Conservation (phyloP, 2,329 filamentous ascomycete genomes). For the Myriosclerotinia duriaeana region DNA sequence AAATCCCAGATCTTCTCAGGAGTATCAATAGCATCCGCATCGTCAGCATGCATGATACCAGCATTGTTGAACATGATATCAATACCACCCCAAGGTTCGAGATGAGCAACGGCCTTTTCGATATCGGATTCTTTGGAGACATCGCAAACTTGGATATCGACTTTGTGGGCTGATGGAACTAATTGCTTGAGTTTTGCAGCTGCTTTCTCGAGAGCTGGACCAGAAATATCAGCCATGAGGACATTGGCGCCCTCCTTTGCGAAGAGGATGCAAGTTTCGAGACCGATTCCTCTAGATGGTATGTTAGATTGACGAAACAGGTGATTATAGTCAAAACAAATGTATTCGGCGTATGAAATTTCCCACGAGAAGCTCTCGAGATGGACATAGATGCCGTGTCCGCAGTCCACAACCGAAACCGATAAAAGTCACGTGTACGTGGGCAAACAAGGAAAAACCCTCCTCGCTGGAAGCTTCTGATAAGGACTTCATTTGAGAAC, state of each 20-base stretch:
- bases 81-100: slow-evolving; percentile 68
- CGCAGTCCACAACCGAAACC: not conserved
- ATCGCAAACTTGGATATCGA: slow-evolving; percentile 57
- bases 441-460: not conserved
- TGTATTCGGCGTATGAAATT: not conserved
- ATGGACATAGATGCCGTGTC: not conserved
- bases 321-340: not conserved
- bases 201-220: slow-evolving; percentile 61
- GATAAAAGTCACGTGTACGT: slow-evolving; percentile 11
- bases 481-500: not conserved
- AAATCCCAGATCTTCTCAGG: slow-evolving; percentile 75
- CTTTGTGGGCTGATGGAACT: slow-evolving; percentile 50
- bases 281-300: slow-evolving; percentile 62
- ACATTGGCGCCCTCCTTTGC: slow-evolving; percentile 69
- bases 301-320: slow-evolving; percentile 1
- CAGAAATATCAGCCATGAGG: slow-evolving; percentile 69
- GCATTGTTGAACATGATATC: slow-evolving; percentile 81
- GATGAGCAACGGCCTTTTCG: slow-evolving; percentile 56
- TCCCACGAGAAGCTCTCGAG: not conserved
- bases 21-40: slow-evolving; percentile 64
- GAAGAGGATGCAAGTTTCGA: slow-evolving; percentile 73
- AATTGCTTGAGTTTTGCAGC: slow-evolving; percentile 59
- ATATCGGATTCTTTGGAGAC: slow-evolving; percentile 69
- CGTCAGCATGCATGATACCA: slow-evolving; percentile 72
- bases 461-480: not conserved